A percentile compares a stretch with the other conserved stretches of the same genome.
phyloP scores from a whole-genome alignment of 1,284 basidiomycete species.

The Microbotryum violaceum region DNA sequence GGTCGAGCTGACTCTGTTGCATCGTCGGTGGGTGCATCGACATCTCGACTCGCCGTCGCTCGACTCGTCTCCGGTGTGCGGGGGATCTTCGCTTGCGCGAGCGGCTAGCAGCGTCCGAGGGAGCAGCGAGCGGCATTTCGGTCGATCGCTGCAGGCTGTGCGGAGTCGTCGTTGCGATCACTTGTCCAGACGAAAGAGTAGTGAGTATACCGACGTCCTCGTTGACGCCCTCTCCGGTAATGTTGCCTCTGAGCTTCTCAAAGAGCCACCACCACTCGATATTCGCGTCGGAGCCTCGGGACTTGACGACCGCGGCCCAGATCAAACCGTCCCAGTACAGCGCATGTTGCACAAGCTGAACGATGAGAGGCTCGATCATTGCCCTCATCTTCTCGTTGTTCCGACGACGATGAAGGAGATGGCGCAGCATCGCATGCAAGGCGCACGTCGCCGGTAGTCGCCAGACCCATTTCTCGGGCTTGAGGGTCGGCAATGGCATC shows the following conservation, averaged over 20 bases:
- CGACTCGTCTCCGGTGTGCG: neutral
- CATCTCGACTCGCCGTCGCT: neutral
- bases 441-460: conserved; percentile 18
- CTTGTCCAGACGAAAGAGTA: neutral
- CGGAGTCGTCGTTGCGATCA: too few relatives aligned
- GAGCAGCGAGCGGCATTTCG: too few relatives aligned
- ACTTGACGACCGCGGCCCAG: conserved; percentile 3
- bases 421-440: conserved; percentile 19
- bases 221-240: neutral
- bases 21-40: too few relatives aligned
- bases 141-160: too few relatives aligned
- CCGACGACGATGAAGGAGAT: neutral
- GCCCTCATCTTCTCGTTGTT: neutral
- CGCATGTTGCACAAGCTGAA: conserved; percentile 17
- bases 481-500: neutral
- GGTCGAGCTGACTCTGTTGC: too few relatives aligned
- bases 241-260: neutral
- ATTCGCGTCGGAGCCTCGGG: neutral
- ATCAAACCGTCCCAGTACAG: conserved; percentile 22
- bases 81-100: too few relatives aligned
- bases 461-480: conserved; percentile 29
- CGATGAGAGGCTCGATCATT: conserved; percentile 15
- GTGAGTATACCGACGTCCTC: neutral
- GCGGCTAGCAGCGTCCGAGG: neutral
- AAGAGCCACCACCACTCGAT: conserved; percentile 10